These are phyloP conservation scores for Hypoxylon sp. DNA, from an alignment of 2,329 filamentous ascomycete genomes.

Conservation along the genomic window DNA sequence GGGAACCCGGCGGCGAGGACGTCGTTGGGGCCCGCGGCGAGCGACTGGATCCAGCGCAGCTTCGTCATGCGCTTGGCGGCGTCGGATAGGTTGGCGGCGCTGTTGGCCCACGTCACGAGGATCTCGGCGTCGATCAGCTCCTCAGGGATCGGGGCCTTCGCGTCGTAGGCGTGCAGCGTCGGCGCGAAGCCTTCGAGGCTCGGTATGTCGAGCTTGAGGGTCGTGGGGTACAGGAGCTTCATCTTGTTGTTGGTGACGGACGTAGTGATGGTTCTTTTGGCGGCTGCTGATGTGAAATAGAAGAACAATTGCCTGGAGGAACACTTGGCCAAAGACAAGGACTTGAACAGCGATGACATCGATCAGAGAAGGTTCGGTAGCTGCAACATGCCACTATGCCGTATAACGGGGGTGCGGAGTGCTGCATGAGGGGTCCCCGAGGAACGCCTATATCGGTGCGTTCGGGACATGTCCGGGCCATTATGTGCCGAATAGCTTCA, in stretches of 20 bases:
- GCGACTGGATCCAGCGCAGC: constrained; percentile 73
- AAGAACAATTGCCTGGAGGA: not conserved
- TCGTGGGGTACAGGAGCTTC: constrained; percentile 77
- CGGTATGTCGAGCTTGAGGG: constrained; percentile 66
- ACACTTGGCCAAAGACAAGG: not conserved
- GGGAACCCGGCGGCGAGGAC: constrained; percentile 71
- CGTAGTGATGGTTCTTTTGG: not conserved
- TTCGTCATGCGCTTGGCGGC: constrained; percentile 66
- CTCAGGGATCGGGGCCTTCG: constrained; percentile 66
- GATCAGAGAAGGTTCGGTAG: not conserved
- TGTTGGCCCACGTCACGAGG: constrained; percentile 73
- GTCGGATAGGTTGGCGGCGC: constrained; percentile 67
- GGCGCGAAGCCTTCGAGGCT: constrained; percentile 69
- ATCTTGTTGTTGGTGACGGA: constrained; percentile 51
- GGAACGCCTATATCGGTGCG: constrained; percentile 28
- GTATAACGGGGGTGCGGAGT: constrained; percentile 20
- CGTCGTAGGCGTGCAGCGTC: constrained; percentile 69
- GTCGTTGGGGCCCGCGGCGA: constrained; percentile 74
- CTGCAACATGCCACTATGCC: constrained; percentile 4
- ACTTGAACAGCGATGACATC: not conserved
- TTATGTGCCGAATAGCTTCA: constrained; percentile 31
- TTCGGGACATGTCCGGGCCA: constrained; percentile 25
- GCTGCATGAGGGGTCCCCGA: constrained; percentile 30
- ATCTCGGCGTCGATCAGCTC: constrained; percentile 69
- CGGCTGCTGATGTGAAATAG: not conserved